Evolutionary conservation across 2,329 filamentous ascomycete genomes (phyloP).

Genomic region (Seiridium cupressi): DNA sequence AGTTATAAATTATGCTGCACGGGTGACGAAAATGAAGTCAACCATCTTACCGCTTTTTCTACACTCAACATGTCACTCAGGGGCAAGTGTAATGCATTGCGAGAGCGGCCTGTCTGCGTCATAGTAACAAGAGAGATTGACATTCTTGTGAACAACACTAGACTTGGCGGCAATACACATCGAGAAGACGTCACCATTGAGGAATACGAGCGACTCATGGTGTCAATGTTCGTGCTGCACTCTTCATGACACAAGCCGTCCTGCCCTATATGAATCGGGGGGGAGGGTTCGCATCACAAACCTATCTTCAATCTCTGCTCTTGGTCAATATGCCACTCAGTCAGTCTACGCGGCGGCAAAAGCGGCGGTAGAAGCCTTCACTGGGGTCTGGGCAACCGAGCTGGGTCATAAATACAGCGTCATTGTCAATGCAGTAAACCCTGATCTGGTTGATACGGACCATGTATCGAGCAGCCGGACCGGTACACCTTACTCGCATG

Average conservation of each 20-base stretch:
- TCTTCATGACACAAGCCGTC: conserved; percentile 23
- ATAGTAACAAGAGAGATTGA: conserved; percentile 43
- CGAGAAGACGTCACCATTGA: conserved; percentile 49
- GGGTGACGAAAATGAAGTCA: too few species aligned
- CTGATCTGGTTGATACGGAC: conserved; percentile 18
- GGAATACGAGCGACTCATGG: conserved; percentile 59
- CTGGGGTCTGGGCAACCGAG: conserved; percentile 23
- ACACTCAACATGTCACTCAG: too few species aligned
- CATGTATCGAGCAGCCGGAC: conserved; percentile 12
- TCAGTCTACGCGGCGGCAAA: conserved; percentile 26
- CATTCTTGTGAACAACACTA: conserved; percentile 69
- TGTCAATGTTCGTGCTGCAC: conserved; percentile 51
- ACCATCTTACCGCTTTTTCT: too few species aligned
- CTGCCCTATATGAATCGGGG: conserved; percentile 20
- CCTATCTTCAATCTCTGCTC: conserved; percentile 24
- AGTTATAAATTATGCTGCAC: too few species aligned
- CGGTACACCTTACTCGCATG: background rate
- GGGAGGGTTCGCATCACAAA: conserved; percentile 26
- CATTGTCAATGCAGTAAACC: conserved; percentile 26
- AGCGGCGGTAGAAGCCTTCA: conserved; percentile 23
- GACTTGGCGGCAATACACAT: conserved; percentile 49
- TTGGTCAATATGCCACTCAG: conserved; percentile 19
- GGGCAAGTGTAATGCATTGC: too few species aligned
- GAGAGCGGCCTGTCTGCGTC: too few species aligned
- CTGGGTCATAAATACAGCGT: conserved; percentile 15